Conservation (phyloP, 2,329 filamentous ascomycete species). For the Cladosporium cucumerinum region DNA sequence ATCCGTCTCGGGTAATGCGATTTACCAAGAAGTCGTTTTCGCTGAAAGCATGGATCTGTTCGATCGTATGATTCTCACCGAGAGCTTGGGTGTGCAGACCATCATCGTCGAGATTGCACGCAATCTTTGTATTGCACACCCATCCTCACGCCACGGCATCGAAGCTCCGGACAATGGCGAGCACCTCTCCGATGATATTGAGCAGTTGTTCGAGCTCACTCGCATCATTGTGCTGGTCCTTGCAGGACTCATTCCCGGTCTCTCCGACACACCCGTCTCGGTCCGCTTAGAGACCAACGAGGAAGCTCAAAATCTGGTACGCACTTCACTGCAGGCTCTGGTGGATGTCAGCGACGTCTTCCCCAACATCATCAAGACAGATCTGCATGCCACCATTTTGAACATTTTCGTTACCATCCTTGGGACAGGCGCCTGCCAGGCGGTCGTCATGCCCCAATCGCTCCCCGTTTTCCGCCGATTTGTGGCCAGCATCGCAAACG, state of each 20-base stretch:
- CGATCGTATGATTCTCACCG: slow-evolving; percentile 86
- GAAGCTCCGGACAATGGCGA: slow-evolving; percentile 45
- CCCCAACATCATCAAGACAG: slow-evolving; percentile 91
- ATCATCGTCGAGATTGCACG: slow-evolving; percentile 94
- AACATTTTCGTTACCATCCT: slow-evolving; percentile 95
- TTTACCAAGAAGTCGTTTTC: slow-evolving; percentile 94
- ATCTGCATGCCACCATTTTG: slow-evolving; percentile 92
- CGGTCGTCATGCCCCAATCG: slow-evolving; percentile 81
- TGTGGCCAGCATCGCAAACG: slow-evolving; percentile 65
- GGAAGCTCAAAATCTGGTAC: slow-evolving; percentile 77
- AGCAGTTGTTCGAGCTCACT: slow-evolving; percentile 95
- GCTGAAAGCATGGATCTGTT: slow-evolving; percentile 95
- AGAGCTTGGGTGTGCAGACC: slow-evolving; percentile 80
- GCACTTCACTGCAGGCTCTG: slow-evolving; percentile 76
- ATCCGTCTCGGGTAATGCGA: slow-evolving; percentile 90
- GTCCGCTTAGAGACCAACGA: slow-evolving; percentile 69
- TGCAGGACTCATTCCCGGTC: slow-evolving; percentile 79
- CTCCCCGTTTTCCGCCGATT: slow-evolving; percentile 91
- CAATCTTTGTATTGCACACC: slow-evolving; percentile 85
- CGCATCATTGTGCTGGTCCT: slow-evolving; percentile 93
- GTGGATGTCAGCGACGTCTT: slow-evolving; percentile 96
- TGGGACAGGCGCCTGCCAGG: slow-evolving; percentile 81
- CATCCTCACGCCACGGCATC: slow-evolving; percentile 69
- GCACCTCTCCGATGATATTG: slow-evolving; percentile 91
- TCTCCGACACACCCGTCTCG: slow-evolving; percentile 54